phyloP scores from a whole-genome alignment of 2,329 filamentous ascomycete species.

The Xylaria sp. region DNA sequence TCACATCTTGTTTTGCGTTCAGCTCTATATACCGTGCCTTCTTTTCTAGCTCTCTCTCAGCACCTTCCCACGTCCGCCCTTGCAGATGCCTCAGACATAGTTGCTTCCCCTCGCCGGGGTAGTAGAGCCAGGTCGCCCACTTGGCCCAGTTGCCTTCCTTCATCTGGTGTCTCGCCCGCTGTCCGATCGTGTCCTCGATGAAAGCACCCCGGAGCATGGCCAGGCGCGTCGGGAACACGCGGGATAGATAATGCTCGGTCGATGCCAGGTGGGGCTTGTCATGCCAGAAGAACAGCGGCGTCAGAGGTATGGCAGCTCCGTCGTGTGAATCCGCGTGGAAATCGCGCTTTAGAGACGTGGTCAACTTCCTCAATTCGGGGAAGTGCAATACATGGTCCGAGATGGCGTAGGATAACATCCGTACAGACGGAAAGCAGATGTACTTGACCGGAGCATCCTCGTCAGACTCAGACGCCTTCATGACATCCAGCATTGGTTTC shows the following conservation, averaged over 20 bases:
- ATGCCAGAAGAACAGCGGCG: conserved; percentile 62
- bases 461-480: conserved; percentile 42
- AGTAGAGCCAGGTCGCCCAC: conserved; percentile 61
- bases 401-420: conserved; percentile 54
- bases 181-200: conserved; percentile 60
- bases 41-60: conserved; percentile 35
- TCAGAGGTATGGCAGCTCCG: conserved; percentile 45
- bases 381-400: conserved; percentile 50
- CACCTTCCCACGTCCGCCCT: conserved; percentile 53
- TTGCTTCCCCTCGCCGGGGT: conserved; percentile 48
- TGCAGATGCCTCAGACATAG: conserved; percentile 55
- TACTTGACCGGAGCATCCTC: conserved; percentile 49
- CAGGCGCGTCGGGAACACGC: conserved; percentile 53
- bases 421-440: conserved; percentile 54
- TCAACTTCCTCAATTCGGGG: conserved; percentile 45
- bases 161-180: conserved; percentile 58
- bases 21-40: conserved; percentile 25
- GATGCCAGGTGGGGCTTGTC: conserved; percentile 59
- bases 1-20: conserved; percentile 3
- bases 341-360: conserved; percentile 44
- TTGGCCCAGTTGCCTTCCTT: conserved; percentile 54
- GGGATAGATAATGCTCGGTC: conserved; percentile 51
- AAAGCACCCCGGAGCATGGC: conserved; percentile 56
- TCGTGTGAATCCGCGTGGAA: conserved; percentile 35
- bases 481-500: conserved; percentile 47